These are phyloP conservation scores for Cladophialophora immunda DNA, from an alignment of 2,329 filamentous ascomycete genomes.

Conservation along the genomic window DNA sequence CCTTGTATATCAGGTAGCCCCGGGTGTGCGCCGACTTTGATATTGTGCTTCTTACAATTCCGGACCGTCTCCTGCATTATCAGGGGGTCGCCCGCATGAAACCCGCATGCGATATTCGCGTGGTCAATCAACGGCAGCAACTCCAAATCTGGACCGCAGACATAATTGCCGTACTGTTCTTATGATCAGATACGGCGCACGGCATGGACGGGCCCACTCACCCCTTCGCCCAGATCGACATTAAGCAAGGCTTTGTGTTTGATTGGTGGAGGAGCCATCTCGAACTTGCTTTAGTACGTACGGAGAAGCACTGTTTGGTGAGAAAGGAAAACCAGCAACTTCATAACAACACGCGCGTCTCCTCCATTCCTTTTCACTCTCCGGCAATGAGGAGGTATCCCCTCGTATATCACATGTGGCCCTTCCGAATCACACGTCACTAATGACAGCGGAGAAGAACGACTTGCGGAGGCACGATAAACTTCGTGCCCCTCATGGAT, in stretches of 20 bases:
- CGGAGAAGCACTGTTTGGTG: neutral
- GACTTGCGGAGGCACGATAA: conserved; percentile 15
- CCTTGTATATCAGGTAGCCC: conserved; percentile 64
- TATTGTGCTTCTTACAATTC: conserved; percentile 65
- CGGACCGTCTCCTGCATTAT: conserved; percentile 70
- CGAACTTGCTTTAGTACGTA: neutral
- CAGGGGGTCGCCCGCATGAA: conserved; percentile 68
- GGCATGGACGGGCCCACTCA: conserved; percentile 30
- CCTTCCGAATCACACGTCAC: conserved; percentile 25
- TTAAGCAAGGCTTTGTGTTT: conserved; percentile 62
- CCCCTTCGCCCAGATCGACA: conserved; percentile 57
- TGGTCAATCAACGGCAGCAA: conserved; percentile 69
- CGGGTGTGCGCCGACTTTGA: conserved; percentile 69
- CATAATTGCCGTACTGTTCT: conserved; percentile 54
- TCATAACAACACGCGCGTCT: neutral
- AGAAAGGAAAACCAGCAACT: neutral
- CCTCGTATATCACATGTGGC: neutral
- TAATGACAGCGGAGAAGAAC: conserved; percentile 30
- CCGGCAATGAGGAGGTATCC: neutral
- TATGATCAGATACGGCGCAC: conserved; percentile 19
- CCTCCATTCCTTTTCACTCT: neutral
- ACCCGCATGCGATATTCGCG: conserved; percentile 70
- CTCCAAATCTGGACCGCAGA: conserved; percentile 66
- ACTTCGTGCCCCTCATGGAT: conserved; percentile 18
- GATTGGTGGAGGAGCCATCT: conserved; percentile 50